These are phyloP conservation scores for Gossypioides kirkii DNA, from an alignment of 345 rosid species.

Conservation along the genomic window DNA sequence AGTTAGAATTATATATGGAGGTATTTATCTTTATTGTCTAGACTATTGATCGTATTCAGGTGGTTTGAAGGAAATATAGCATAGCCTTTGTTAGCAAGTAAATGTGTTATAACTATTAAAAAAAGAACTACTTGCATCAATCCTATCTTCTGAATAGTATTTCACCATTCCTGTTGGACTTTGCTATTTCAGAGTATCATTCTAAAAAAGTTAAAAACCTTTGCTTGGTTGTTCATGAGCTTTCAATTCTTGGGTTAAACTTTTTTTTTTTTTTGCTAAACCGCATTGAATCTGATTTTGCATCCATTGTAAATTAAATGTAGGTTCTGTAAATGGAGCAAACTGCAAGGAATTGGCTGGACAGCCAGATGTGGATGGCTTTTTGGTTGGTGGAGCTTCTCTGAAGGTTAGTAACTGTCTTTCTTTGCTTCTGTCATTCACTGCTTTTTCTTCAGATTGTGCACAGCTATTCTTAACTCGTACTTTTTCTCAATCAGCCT, in stretches of 20 bases:
- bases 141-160: no score
- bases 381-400: conserved; percentile 82
- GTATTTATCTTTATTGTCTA: conserved; percentile 21
- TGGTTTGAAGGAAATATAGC: background rate
- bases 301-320: background rate
- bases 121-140: background rate
- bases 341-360: conserved; percentile 62
- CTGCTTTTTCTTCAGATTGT: background rate
- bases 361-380: conserved; percentile 66
- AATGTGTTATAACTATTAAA: background rate
- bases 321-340: conserved; percentile 64
- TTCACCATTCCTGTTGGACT: background rate
- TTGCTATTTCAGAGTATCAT: background rate
- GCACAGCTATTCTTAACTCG: background rate
- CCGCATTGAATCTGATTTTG: background rate
- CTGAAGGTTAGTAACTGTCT: conserved; percentile 38
- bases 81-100: background rate
- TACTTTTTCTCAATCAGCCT: conserved; percentile 27
- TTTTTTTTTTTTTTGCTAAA: background rate
- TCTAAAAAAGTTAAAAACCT: background rate
- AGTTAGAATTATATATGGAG: conserved; percentile 72
- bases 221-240: background rate
- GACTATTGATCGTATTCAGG: background rate
- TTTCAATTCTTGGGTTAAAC: background rate
- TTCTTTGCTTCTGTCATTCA: background rate